Evolutionary conservation across 1,139 yeast genomes (phyloP), one percentile per base, ranked within the genome.

Genomic region (Magnusiomyces ingens): DNA sequence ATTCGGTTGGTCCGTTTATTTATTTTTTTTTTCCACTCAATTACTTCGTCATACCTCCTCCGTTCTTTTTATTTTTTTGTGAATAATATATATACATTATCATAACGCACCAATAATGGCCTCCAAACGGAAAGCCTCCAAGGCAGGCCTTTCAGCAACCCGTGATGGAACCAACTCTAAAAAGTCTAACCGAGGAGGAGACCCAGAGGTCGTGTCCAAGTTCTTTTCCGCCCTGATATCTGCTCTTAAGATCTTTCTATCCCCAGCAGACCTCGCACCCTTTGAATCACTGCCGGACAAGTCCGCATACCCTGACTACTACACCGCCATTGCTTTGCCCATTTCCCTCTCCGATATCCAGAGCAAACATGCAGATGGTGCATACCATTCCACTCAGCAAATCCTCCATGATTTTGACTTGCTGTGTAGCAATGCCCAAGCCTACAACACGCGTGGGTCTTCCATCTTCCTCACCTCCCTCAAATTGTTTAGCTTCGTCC

Each of bases 251-350:
- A 26, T 8, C 32, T 26, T 26, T 26, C 8, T 43, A 4, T 11
- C 48, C 8, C 26, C 48, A 15, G 22, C 18, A 32, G 29, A 45
- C 17, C 29, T 45, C 11, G n/a, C 15, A 13, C 48, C 48, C 12
- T 45, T 45, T 45, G 41, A 45, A 32, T 12, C n/a, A 2, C 41
- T 45, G n/a, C 48, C 48, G 13, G 35, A 38, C 10, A 18, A 22
- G 11, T 17, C 19, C 10, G 48, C 35, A n/a, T 45, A 45, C 29
- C 48, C 48, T 10, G 48, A 45, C 18, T 45, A 45, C 29, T 45
- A 45, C 26, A n/a, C n/a, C 15, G 15, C 35, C n/a, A 45, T 45
- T n/a, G 11, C 38, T 17, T 11, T 6, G 13, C 48, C 48, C 3
- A 45, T 45, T 17, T 45, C 40, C 3, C 18, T 45, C 13, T 3